Evolutionary conservation across 768 basidiomycete species (phyloP).

Genomic region (Sporobolomyces pararoseus): DNA sequence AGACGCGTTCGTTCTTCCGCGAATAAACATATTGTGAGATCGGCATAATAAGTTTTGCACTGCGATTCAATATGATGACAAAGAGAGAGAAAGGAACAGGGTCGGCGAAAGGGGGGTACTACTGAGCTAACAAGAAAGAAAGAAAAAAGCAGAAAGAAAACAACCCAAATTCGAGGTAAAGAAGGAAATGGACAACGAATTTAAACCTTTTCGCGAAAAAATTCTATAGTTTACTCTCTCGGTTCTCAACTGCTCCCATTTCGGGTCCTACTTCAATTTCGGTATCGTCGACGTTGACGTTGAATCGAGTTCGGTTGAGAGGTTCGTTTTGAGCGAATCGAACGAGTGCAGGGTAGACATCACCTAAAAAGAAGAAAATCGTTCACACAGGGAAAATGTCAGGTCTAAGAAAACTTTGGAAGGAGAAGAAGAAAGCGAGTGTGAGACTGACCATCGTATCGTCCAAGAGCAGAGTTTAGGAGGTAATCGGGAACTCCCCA

Average conservation of each 20-base stretch:
- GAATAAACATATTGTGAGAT: background rate
- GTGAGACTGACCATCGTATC: constrained; percentile 28
- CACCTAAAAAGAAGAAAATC: constrained; percentile 8
- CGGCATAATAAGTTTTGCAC: constrained; percentile 2
- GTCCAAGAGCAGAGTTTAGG: constrained; percentile 36
- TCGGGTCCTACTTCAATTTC: constrained; percentile 29
- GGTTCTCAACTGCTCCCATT: constrained; percentile 2
- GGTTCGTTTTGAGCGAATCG: constrained; percentile 40
- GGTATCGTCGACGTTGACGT: constrained; percentile 31
- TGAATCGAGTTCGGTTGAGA: constrained; percentile 39
- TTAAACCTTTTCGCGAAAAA: no score
- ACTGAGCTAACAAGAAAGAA: no score
- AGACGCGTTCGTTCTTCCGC: no score
- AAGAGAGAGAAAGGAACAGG: background rate
- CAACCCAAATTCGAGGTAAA: no score
- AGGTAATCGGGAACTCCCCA: constrained; percentile 42
- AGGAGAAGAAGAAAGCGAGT: background rate
- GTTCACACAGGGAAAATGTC: no score
- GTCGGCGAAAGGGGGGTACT: background rate
- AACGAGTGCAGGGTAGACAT: constrained; percentile 35
- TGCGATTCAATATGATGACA: background rate
- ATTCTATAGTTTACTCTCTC: constrained; percentile 13
- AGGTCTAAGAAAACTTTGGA: no score
- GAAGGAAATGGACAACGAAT: no score
- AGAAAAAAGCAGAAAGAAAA: background rate